Base-by-base conservation (phyloP, 2,329 filamentous ascomycete genomes). In the Alternaria consortialis region DNA sequence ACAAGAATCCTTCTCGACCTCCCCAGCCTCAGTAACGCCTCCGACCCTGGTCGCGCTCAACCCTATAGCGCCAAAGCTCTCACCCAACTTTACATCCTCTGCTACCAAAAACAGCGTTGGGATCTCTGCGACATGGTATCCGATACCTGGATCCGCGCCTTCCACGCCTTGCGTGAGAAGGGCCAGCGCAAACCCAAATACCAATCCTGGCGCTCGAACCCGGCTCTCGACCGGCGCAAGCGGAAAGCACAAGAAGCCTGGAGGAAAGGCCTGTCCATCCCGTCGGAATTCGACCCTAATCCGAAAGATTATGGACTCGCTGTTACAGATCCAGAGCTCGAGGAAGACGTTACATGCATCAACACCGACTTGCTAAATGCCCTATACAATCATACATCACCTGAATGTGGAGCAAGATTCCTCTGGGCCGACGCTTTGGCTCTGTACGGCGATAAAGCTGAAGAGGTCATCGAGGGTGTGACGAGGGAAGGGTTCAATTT, bases 61-160 rank as follows among this genome's bases (percentile, higher is more conserved):
- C 62, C 62, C 1, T 77, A 73, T 61, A 68, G 63, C 11, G 62
- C 67, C 20, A 46, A 56, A 5, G 23, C 62, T 2, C 70, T 77
- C 5, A 67, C 57, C 1, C 58, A 72, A 7, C 63, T 76, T n/a
- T 76, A 77, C 64, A 56, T 76, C 34, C 39, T 65, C 20, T 63
- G 64, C 56, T 72, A 74, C 55, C 17, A 62, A 4, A 31, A 54
- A 15, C 12, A 53, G 1, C 29, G 61, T 3, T 71, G 60, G 58
- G 36, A 74, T 37, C 37, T 67, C 23, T 77, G 74, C 60, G 74
- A 77, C 52, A 60, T 77, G 13, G 53, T 77, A 29, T 63, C 65
- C 36, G 75, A 77, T 43, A 74, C 70, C 5, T 77, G 74, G 74
- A 77, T 77, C 56, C 74, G 72, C 15, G 73, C 70, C 1, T 72